Conservation (phyloP, 768 basidiomycete genomes). For the Cytidiella melzeri region DNA sequence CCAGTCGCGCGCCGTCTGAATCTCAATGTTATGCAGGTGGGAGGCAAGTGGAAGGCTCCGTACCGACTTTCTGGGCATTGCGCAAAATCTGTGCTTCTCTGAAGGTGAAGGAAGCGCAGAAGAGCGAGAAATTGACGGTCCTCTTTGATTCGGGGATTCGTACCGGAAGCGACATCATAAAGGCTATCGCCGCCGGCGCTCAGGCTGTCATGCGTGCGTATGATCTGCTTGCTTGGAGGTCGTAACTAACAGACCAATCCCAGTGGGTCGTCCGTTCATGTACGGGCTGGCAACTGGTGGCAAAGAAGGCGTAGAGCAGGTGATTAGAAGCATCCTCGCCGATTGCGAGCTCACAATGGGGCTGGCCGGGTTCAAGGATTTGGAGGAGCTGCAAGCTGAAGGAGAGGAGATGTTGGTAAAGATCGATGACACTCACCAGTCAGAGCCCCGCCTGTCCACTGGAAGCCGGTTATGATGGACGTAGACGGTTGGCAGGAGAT, state of each 20-base stretch:
- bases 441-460: too few species aligned
- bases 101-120: conserved; percentile 51
- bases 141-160: conserved; percentile 81
- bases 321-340: conserved; percentile 59
- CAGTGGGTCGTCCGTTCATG: conserved; percentile 71
- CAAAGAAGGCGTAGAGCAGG: conserved; percentile 69
- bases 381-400: conserved; percentile 61
- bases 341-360: conserved; percentile 65
- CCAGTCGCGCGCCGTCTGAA: neutral
- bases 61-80: conserved; percentile 67
- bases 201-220: conserved; percentile 69
- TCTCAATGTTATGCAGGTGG: conserved; percentile 40
- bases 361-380: conserved; percentile 48
- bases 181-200: conserved; percentile 82
- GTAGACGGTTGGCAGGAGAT: neutral
- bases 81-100: conserved; percentile 60
- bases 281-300: conserved; percentile 70
- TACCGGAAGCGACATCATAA: conserved; percentile 77
- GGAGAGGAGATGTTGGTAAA: conserved; percentile 44
- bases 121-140: conserved; percentile 54
- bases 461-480: neutral
- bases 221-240: neutral
- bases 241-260: neutral
- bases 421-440: too few species aligned
- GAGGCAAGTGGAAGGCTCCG: conserved; percentile 72